Base-by-base conservation (phyloP, 2,329 filamentous ascomycete species). In the Colletotrichum sublineola region DNA sequence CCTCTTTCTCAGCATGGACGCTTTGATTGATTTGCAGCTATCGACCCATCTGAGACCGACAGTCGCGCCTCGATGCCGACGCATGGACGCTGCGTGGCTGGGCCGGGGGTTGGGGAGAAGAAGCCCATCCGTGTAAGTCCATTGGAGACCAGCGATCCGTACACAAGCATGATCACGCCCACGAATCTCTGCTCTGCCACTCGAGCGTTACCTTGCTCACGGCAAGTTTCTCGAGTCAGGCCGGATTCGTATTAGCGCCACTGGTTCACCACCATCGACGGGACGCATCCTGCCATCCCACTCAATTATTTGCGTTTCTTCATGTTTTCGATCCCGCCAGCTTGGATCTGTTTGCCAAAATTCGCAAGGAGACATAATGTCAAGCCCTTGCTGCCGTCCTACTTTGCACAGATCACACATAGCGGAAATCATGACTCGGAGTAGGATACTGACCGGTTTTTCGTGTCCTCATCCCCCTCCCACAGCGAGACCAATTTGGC, bases 41-140 rank as follows among this genome's bases (percentile, higher is more conserved):
- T 55, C 55, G 53, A 42, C 58, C 65, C 57, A 38, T 72, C 63
- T 57, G 38, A 72, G 57, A 60, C 70, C 42, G 48, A 55, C 8
- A 42, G 15, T 70, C 55, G 42, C 60, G 42, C 66, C 42, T 48
- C 70, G 61, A 56, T 46, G 46, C 38, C 48, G 33, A 61, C 48
- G 66, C 70, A 64, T 65, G 67, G 70, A 64, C 61, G 24, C 36
- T 64, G 36, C 14, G 50, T 58, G 20, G 46, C 31, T 56, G 33
- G 12, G 3, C 50, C 65, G 60, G 69, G 55, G 64, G 52, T 57
- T 60, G 44, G 50, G 55, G 44, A n/a, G 44, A n/a, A 48, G 24
- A 36, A 31, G 57, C 38, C 46, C 60, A 60, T 70, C 67, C 66
- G 70, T 73, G 70, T 73, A 73, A 73, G 70, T 73, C 66, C 60